phyloP scores from a whole-genome alignment of 2,329 filamentous ascomycete genomes.

The Trichoderma atrobrunneum region DNA sequence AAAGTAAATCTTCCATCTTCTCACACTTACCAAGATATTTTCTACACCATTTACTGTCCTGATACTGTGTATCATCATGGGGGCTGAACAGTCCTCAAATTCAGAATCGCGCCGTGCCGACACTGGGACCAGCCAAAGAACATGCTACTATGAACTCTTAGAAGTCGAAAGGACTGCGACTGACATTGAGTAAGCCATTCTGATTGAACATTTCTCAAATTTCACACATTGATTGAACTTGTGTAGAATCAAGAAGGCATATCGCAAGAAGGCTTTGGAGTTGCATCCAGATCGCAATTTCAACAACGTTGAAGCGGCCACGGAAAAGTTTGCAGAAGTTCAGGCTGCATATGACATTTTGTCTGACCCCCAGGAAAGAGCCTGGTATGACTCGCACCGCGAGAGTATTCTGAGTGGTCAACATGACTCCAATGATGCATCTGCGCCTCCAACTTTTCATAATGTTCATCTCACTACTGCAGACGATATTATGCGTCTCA shows the following conservation, averaged over 20 bases:
- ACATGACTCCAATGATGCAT: conserved; percentile 44
- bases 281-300: conserved; percentile 94
- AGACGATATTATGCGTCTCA: conserved; percentile 73
- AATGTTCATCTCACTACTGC: conserved; percentile 75
- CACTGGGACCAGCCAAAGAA: conserved; percentile 51
- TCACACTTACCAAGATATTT: not conserved
- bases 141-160: conserved; percentile 83
- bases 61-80: conserved; percentile 40
- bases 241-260: conserved; percentile 83
- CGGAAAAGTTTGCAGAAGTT: conserved; percentile 82
- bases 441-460: conserved; percentile 58
- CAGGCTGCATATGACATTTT: conserved; percentile 95
- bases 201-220: not conserved
- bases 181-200: conserved; percentile 68
- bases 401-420: conserved; percentile 74
- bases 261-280: conserved; percentile 85
- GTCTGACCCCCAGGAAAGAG: conserved; percentile 89
- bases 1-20: not conserved
- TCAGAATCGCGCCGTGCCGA: conserved; percentile 32
- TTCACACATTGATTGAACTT: not conserved
- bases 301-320: conserved; percentile 79
- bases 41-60: not conserved
- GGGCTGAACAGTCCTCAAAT: conserved; percentile 53
- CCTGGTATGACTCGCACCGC: conserved; percentile 96
- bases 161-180: conserved; percentile 68